phyloP scores from a whole-genome alignment of 140 eudicot genomes.

The Anethum foeniculum region DNA sequence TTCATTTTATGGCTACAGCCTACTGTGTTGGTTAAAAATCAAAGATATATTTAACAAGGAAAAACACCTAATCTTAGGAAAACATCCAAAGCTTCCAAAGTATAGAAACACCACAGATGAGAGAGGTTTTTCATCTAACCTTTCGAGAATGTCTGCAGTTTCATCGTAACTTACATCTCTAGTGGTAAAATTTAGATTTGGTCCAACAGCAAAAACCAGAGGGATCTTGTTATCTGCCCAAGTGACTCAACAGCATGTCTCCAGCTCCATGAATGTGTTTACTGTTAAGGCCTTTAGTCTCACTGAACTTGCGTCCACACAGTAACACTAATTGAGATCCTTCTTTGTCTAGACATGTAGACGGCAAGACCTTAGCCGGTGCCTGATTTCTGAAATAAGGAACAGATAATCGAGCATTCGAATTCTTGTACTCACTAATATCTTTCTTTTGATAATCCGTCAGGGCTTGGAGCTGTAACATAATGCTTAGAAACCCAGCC shows the following conservation, averaged over 20 bases:
- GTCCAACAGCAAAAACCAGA: neutral
- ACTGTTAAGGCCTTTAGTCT: neutral
- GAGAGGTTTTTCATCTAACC: neutral
- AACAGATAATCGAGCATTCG: neutral
- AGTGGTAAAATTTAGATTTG: neutral
- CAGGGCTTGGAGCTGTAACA: neutral
- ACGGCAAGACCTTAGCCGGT: neutral
- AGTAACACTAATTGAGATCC: neutral
- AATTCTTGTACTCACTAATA: neutral
- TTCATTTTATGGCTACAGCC: neutral
- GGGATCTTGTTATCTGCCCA: neutral
- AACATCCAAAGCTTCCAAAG: neutral
- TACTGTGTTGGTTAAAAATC: neutral
- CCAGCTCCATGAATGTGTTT: neutral
- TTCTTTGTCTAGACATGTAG: neutral
- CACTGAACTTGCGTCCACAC: neutral
- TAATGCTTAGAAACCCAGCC: neutral
- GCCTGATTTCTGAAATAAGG: neutral
- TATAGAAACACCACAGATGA: neutral
- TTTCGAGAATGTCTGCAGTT: neutral
- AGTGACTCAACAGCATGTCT: constrained; percentile 2
- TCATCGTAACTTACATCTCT: neutral
- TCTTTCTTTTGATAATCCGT: neutral
- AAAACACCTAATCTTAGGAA: neutral
- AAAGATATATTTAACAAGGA: neutral